Base-by-base conservation (phyloP, 139 green algal species). In the Closterium sp. region DNA sequence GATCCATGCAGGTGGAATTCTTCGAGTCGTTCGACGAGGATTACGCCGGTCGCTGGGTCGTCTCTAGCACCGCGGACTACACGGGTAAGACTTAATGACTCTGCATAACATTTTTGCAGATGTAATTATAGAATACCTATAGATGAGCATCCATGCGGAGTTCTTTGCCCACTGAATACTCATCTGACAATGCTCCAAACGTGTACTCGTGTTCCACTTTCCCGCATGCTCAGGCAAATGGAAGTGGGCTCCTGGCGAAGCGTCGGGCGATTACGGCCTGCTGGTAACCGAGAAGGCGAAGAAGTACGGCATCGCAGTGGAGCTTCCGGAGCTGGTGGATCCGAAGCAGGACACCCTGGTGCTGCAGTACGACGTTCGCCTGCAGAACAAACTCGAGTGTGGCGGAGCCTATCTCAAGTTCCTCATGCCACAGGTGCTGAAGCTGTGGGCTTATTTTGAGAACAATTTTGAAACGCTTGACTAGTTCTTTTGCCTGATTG, bases 391-490 rank as follows among this genome's bases (percentile, higher is more conserved):
- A 17, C 88, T 97, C 30, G 94, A 95, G 17, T 99, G 97, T 92
- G 96, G 97, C 21, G 97, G 97, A 50, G 97, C 96, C 9, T 99
- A 99, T 95, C 85, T 99, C 13, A 99, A 99, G 95, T 98, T 98
- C 86, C 62, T 99, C 24, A 89, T 93, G 89, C 89, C 89, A 28
- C 27, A 97, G 91, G 91, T 91, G 31, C 38, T 34, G 7, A 50
- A 50, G 0, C 3, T 50, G 38, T 17, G 1, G 4, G 38, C 38
- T 9, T 50, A 50, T 1, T 13, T 50, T 7, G 38, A 17, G 38
- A 50, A 13, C 0, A 17, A 10, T 50, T 17, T 9, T 50, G 38
- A 50, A 50, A 50, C 0, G 38, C 4, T 50, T 50, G 0, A 9
- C 13, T 50, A 7, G 11, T 13, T 7, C 4, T 9, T 17, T 45